Evolutionary conservation across 352 stramenopile species (phyloP), one percentile per base, ranked within the genome.

Genomic region (Globisporangium iwayamae): DNA sequence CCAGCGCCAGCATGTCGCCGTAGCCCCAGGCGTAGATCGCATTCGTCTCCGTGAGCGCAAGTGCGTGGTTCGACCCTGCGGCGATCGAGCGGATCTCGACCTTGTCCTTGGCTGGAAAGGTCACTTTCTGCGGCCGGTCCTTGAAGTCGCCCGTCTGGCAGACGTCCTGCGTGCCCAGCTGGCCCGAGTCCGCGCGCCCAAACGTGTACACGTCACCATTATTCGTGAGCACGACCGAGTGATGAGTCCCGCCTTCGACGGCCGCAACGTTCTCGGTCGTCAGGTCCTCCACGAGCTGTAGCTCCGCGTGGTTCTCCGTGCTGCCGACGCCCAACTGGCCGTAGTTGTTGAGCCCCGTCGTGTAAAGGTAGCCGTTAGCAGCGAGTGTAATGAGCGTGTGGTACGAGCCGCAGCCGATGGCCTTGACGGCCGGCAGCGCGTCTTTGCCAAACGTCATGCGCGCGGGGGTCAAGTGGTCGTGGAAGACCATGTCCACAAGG

Each of bases 271-370:
- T 93, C 67, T 83, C 75, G 68, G 69, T 59, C 54, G 74, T 81
- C 2, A 94, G 65, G 56, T 85, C 74, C 20, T 91, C 83, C n/a
- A 94, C 85, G 48, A 94, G 80, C 65, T 91, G 79, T 46, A 90
- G 63, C 56, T 83, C 76, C 4, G 60, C 65, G 62, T 74, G 82
- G 69, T 94, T 94, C 32, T 82, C 80, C 34, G 78, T 90, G 72
- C 90, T 87, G 18, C 95, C 94, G 48, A 98, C 75, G n/a, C 97
- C 97, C 22, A 99, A 68, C 71, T 99, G 97, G 10, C 96, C 97
- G 75, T 98, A 99, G 60, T 98, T 96, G 83, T 98, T 99, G 5
- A 98, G 80, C 5, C 97, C 97, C 56, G 80, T 93, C 6, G 85
- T 81, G 78, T 97, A 99, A 4, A 99, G 70, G 62, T 90, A 87